Evolutionary conservation across 768 basidiomycete genomes (phyloP).

Genomic region (Mrakia frigida): DNA sequence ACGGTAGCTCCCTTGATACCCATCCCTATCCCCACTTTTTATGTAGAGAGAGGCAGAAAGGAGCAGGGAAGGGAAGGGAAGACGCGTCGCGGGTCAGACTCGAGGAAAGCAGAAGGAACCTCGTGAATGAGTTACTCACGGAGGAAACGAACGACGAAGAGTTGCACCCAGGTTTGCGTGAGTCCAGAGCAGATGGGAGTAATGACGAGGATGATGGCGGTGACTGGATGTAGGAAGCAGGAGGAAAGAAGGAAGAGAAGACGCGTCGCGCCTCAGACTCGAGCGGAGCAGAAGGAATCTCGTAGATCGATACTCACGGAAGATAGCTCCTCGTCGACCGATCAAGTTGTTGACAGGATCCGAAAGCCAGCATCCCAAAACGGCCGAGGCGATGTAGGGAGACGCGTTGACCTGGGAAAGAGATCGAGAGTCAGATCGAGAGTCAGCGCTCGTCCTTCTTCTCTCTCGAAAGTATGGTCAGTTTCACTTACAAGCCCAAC

Average conservation of each 20-base stretch:
- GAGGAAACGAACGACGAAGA: constrained; percentile 54
- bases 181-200: constrained; percentile 55
- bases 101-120: too few relatives aligned
- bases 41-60: too few relatives aligned
- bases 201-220: constrained; percentile 15
- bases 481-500: constrained; percentile 48
- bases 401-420: constrained; percentile 24
- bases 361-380: constrained; percentile 55
- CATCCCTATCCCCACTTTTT: too few relatives aligned
- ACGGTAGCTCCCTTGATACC: constrained; percentile 48
- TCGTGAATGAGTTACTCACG: too few relatives aligned
- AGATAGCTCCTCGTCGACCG: constrained; percentile 56
- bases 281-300: background rate
- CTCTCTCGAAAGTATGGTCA: constrained; percentile 16
- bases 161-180: constrained; percentile 57
- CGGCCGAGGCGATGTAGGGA: constrained; percentile 31
- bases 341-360: constrained; percentile 62
- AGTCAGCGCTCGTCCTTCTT: constrained; percentile 30
- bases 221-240: background rate
- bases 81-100: too few relatives aligned
- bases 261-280: background rate
- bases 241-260: background rate
- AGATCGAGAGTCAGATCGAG: background rate
- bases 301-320: constrained; percentile 34
- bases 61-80: too few relatives aligned